Conservation (phyloP, 2,329 filamentous ascomycete genomes). For the Colletotrichum sp. region DNA sequence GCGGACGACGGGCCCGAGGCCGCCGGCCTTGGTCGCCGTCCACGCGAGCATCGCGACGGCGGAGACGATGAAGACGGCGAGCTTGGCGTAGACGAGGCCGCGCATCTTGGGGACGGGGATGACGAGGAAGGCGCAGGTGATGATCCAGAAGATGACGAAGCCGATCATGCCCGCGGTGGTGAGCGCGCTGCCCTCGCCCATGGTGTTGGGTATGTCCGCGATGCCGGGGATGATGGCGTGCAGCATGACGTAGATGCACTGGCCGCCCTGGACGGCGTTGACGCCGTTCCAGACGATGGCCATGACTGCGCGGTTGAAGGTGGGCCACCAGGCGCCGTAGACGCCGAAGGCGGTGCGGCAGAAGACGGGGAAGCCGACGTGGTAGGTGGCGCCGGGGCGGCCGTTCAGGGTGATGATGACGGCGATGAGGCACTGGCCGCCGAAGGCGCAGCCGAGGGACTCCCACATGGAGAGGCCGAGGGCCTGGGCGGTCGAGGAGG, state of each 20-base stretch:
- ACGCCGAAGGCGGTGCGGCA: constrained; percentile 47
- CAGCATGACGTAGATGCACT: constrained; percentile 38
- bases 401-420: constrained; percentile 46
- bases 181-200: constrained; percentile 43
- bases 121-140: constrained; percentile 41
- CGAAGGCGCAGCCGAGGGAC: constrained; percentile 42
- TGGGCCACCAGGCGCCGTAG: constrained; percentile 50
- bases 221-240: constrained; percentile 46
- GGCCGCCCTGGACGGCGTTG: constrained; percentile 39
- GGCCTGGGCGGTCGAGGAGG: constrained; percentile 41
- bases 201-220: constrained; percentile 40
- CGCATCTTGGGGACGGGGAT: constrained; percentile 33
- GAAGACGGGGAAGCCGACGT: constrained; percentile 46
- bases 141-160: constrained; percentile 45
- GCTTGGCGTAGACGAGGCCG: constrained; percentile 23
- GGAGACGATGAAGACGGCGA: constrained; percentile 40
- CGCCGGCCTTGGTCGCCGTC: constrained; percentile 80
- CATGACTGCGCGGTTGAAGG: constrained; percentile 48
- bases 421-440: constrained; percentile 45
- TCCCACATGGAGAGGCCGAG: constrained; percentile 56
- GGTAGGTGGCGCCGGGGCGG: constrained; percentile 46
- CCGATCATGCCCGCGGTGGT: constrained; percentile 46
- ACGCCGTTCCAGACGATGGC: constrained; percentile 51
- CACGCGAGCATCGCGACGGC: constrained; percentile 43
- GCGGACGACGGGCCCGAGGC: constrained; percentile 64